Evolutionary conservation across 2,329 filamentous ascomycete genomes (phyloP).

Genomic region (Phialophora expanda): DNA sequence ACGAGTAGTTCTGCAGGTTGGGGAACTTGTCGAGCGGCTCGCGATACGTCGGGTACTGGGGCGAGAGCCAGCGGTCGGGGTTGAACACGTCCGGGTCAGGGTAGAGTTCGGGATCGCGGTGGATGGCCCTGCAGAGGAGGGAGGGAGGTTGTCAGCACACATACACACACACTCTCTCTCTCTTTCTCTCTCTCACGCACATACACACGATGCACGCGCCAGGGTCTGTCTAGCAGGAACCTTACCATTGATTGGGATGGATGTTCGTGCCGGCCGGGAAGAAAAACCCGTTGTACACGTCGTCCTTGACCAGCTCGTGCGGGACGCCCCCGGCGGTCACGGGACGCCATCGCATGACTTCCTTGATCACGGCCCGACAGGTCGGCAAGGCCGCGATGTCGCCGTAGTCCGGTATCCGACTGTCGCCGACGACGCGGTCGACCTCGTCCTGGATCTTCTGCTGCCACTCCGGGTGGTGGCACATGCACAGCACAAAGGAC

Average conservation of each 20-base stretch:
- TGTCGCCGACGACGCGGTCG: constrained; percentile 41
- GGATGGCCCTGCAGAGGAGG: constrained; percentile 47
- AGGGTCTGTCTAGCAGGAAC: no score
- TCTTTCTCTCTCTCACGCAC: no score
- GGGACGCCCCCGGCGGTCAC: constrained; percentile 37
- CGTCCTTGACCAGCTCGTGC: constrained; percentile 34
- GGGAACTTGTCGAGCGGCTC: constrained; percentile 59
- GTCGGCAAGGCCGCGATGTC: constrained; percentile 47
- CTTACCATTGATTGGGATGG: constrained; percentile 48
- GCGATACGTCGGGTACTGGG: constrained; percentile 58
- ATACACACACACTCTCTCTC: no score
- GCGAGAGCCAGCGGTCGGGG: constrained; percentile 60
- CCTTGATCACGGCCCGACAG: constrained; percentile 49
- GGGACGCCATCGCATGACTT: constrained; percentile 53
- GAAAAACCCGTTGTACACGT: constrained; percentile 48
- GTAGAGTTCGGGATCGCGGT: constrained; percentile 58
- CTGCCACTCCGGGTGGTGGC: constrained; percentile 37
- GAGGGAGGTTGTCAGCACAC: no score
- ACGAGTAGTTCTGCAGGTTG: constrained; percentile 59
- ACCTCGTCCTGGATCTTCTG: constrained; percentile 44
- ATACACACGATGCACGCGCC: no score
- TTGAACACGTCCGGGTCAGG: constrained; percentile 59
- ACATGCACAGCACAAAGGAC: constrained; percentile 43
- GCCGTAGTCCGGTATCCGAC: constrained; percentile 45
- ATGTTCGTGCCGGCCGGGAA: constrained; percentile 55